Evolutionary conservation across 805 yeast species (phyloP).

Genomic region (Wickerhamomyces ciferrii): DNA sequence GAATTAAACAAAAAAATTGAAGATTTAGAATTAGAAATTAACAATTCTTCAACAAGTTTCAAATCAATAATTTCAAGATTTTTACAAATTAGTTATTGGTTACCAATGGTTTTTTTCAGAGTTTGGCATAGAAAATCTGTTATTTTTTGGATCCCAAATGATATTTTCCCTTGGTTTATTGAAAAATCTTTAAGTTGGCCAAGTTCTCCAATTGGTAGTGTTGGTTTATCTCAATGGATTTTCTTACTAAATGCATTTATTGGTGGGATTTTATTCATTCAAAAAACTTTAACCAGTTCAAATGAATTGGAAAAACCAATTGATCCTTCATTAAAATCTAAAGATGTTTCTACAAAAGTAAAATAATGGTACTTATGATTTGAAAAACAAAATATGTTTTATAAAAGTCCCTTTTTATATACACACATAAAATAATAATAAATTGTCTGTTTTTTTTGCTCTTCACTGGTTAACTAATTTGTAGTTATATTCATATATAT

Average conservation of each 20-base stretch:
- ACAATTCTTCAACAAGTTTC: constrained; percentile 4
- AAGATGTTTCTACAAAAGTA: background rate
- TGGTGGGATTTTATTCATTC: constrained; percentile 20
- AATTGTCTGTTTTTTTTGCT: background rate
- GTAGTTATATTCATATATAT: no score
- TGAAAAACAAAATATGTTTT: background rate
- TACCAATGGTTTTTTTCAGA: constrained; percentile 44
- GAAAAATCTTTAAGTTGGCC: constrained; percentile 62
- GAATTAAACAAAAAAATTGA: constrained; percentile 49
- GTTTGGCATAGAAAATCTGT: constrained; percentile 47
- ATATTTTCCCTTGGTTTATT: constrained; percentile 47
- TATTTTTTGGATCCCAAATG: constrained; percentile 54
- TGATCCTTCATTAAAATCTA: background rate
- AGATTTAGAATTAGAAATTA: constrained; percentile 32
- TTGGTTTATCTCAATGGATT: constrained; percentile 57
- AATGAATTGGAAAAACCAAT: background rate
- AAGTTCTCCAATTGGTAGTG: constrained; percentile 53
- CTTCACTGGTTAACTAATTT: no score
- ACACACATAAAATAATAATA: background rate
- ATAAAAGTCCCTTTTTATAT: background rate
- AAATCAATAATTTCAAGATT: constrained; percentile 3
- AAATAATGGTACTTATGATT: no score
- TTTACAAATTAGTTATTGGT: constrained; percentile 22
- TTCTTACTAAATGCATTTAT: constrained; percentile 27
- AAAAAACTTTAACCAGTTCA: background rate